Percentiles rank a stretch among this genome's conserved stretches.
These are phyloP conservation scores for Cupressus sempervirens DNA, from an alignment of 75 land plant genomes.

Conservation along the genomic window DNA sequence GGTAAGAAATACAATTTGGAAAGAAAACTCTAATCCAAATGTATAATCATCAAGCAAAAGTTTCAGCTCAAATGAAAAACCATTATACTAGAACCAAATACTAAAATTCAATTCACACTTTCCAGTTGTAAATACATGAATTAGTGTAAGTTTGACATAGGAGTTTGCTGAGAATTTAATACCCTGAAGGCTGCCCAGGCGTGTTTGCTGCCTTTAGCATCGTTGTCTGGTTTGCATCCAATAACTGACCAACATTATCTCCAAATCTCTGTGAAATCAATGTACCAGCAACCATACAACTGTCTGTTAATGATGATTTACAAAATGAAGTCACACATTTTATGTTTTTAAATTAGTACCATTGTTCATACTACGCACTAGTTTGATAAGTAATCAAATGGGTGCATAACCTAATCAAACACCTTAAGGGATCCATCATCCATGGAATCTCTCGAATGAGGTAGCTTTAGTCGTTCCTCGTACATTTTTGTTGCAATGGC, in stretches of 20 bases:
- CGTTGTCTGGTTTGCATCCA: slow-evolving; percentile 61
- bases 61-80: neutral
- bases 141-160: neutral
- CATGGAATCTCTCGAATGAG: slow-evolving; percentile 64
- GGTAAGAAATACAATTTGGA: neutral
- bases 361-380: neutral
- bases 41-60: neutral
- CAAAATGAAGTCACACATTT: neutral
- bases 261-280: slow-evolving; percentile 56
- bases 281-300: slow-evolving; percentile 4
- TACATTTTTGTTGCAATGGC: slow-evolving; percentile 94
- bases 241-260: slow-evolving; percentile 53
- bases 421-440: slow-evolving; percentile 86
- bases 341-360: neutral
- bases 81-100: slow-evolving; percentile 4
- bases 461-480: slow-evolving; percentile 78
- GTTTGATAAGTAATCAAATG: neutral
- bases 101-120: neutral
- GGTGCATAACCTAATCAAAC: neutral
- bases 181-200: slow-evolving; percentile 14
- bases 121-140: neutral
- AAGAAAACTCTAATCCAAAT: neutral
- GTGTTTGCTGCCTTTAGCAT: slow-evolving; percentile 57
- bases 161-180: neutral
- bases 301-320: neutral